Evolutionary conservation across 768 basidiomycete species (phyloP), one percentile per base, ranked within the genome.

Genomic region (Erythrobasidium yunnanense): DNA sequence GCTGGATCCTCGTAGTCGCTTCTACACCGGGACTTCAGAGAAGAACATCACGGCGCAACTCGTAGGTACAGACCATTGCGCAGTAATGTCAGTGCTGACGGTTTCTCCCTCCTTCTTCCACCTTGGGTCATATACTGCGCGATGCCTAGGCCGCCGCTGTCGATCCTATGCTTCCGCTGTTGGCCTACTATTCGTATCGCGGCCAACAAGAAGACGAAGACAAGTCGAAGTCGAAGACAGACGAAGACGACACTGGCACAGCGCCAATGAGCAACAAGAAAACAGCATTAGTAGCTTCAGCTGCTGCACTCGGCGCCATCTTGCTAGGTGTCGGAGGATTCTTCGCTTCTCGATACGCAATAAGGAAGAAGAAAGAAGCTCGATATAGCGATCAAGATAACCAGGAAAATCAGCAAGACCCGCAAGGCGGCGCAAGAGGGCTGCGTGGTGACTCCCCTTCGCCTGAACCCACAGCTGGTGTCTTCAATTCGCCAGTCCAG

Each of bases 231-330:
- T 17, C 47, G 1, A 49, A 22, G 27, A 35, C 25, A 0, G 56
- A 58, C 27, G 34, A 45, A 13, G 47, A 42, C 66, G 0, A 51
- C 49, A 5, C 35, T 17, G 51, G 27, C 8, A 38, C 22, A 54
- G 35, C 25, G 38, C 45, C 25, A 29, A 53, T 15, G 35, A 58
- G 55, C 65, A 73, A 71, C 65, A 62, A 55, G 47, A 72, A 69
- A 58, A 73, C 55, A 27, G 71, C 72, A 58, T 65, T 73, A 63
- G 71, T 73, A 50, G 73, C 68, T 33, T 70, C 71, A 51, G 71
- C 70, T 46, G 71, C 71, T 29, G 51, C 66, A 33, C 62, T 70
- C 22, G 73, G 71, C 1, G 68, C 68, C 25, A 20, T 73, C 58
- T 35, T 73, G 22, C 58, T 72, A 50, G 60, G 54, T n/a, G 46